These are phyloP conservation scores for Stemphylium vesicarium DNA, from an alignment of 2,329 filamentous ascomycete genomes.

Conservation along the genomic window DNA sequence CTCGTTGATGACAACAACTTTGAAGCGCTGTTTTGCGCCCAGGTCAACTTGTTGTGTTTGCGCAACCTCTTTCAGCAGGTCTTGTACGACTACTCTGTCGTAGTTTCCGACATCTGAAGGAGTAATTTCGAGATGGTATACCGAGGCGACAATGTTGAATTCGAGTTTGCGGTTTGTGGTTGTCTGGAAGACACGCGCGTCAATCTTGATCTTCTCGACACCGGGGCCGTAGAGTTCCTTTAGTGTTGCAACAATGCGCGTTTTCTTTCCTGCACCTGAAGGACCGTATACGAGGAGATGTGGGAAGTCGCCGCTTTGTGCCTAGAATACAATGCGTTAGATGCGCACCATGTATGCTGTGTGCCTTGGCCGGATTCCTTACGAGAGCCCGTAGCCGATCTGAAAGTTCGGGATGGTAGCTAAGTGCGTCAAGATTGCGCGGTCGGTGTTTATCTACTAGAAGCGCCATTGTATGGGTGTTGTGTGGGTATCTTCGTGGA, in stretches of 20 bases:
- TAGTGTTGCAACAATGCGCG: slow-evolving; percentile 90
- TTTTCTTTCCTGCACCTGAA: slow-evolving; percentile 97
- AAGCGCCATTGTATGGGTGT: slow-evolving; percentile 61
- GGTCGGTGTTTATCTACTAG: slow-evolving; percentile 72
- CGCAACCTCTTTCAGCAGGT: slow-evolving; percentile 94
- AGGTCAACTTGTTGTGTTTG: slow-evolving; percentile 99
- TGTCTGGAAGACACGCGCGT: slow-evolving; percentile 94
- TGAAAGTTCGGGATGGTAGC: slow-evolving; percentile 89
- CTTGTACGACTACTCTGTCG: slow-evolving; percentile 93
- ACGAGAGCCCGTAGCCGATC: slow-evolving; percentile 85
- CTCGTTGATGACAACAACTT: slow-evolving; percentile 99
- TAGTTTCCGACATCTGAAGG: slow-evolving; percentile 96
- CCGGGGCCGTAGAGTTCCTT: slow-evolving; percentile 95
- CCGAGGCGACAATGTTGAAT: slow-evolving; percentile 97
- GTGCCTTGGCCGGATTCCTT: slow-evolving; percentile 41
- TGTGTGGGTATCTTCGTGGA: slow-evolving; percentile 2
- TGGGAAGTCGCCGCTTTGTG: slow-evolving; percentile 95
- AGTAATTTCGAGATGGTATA: slow-evolving; percentile 98
- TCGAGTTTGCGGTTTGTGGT: slow-evolving; percentile 96
- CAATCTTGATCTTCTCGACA: slow-evolving; percentile 99
- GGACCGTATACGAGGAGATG: slow-evolving; percentile 97
- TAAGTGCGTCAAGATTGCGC: slow-evolving; percentile 75
- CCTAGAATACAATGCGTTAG: slow-evolving; percentile 59
- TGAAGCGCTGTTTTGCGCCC: slow-evolving; percentile 88
- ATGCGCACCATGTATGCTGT: slow-evolving; percentile 3